These are phyloP conservation scores for Lasiosphaeria hispida DNA, from an alignment of 495 filamentous ascomycete genomes.

Conservation along the genomic window DNA sequence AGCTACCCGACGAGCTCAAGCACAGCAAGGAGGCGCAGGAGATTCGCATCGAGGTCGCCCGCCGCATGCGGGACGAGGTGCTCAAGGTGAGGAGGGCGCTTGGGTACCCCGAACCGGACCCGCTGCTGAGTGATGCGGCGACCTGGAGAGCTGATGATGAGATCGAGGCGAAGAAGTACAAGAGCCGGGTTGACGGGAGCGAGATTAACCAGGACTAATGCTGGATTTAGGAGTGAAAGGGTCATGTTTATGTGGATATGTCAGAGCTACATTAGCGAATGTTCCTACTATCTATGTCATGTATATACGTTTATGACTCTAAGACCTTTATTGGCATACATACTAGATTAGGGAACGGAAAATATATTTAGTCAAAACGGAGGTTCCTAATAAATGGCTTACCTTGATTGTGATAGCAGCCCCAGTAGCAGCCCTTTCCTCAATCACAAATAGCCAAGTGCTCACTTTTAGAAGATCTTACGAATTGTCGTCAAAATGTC, in stretches of 20 bases:
- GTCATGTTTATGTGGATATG: neutral
- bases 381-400: too few relatives aligned
- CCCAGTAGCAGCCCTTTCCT: too few relatives aligned
- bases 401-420: too few relatives aligned
- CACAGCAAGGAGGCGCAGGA: conserved; percentile 69
- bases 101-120: conserved; percentile 73
- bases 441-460: too few relatives aligned
- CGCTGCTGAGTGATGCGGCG: conserved; percentile 43
- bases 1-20: conserved; percentile 49
- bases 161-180: conserved; percentile 40
- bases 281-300: too few relatives aligned
- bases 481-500: too few relatives aligned
- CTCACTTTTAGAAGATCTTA: too few relatives aligned
- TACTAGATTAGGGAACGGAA: too few relatives aligned
- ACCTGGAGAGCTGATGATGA: conserved; percentile 42
- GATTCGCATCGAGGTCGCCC: conserved; percentile 78
- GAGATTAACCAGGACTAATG: conserved; percentile 40
- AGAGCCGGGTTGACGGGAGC: conserved; percentile 47
- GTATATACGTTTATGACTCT: too few relatives aligned
- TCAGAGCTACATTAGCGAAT: too few relatives aligned
- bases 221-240: neutral
- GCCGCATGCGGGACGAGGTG: conserved; percentile 73
- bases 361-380: too few relatives aligned
- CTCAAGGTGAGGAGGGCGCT: conserved; percentile 66
- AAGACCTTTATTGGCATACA: too few relatives aligned